These are phyloP conservation scores for Elasticomyces elasticus DNA, from an alignment of 495 filamentous ascomycete genomes.

Conservation along the genomic window DNA sequence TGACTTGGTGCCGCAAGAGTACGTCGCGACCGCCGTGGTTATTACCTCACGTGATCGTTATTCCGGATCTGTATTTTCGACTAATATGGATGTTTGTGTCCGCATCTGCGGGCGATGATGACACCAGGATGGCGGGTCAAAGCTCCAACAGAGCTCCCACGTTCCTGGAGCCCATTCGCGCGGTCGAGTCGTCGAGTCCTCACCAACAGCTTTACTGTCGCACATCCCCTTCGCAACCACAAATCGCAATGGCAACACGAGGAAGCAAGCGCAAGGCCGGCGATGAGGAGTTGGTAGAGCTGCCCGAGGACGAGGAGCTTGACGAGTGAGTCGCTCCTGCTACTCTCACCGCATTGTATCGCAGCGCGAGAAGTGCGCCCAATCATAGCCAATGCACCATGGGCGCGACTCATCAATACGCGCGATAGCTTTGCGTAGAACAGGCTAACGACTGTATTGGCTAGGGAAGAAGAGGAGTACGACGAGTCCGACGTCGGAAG, in stretches of 20 bases:
- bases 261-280: conserved; percentile 13
- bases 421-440: background rate
- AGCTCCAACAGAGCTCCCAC: too few relatives aligned
- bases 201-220: background rate
- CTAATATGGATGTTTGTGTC: too few relatives aligned
- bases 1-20: too few relatives aligned
- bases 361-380: background rate
- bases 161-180: background rate
- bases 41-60: too few relatives aligned
- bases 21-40: too few relatives aligned
- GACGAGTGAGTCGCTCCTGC: background rate
- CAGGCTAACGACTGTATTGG: background rate
- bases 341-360: background rate
- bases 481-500: background rate
- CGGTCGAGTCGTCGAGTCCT: too few relatives aligned
- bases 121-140: too few relatives aligned
- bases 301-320: conserved; percentile 4
- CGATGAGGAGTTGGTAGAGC: conserved; percentile 10
- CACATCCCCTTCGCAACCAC: background rate
- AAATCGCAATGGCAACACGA: conserved; percentile 6
- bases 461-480: background rate
- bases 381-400: too few relatives aligned
- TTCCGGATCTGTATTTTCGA: too few relatives aligned
- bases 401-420: too few relatives aligned
- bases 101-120: too few relatives aligned